Evolutionary conservation across 129 eudicot species (phyloP), one percentile per base, ranked within the genome.

Genomic region (Helichrysum umbraculigerum): DNA sequence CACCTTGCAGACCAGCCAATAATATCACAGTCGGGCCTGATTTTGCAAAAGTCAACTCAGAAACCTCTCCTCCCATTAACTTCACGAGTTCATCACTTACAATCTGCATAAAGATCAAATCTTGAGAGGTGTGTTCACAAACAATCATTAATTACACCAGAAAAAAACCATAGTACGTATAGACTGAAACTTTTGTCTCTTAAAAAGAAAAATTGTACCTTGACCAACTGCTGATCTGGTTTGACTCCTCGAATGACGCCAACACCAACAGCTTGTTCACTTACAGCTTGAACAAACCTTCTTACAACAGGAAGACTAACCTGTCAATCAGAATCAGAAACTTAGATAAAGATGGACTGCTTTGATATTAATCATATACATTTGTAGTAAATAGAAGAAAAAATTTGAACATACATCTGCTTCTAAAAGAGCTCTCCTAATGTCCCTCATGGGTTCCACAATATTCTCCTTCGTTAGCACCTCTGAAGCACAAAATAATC

Each of bases 241-340:
- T 60, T 88, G 76, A 94, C 97, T 66, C 98, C 98, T 66, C 84
- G 86, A 72, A 83, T 86, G 71, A 94, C 78, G 9, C 86, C 96
- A 78, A 88, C 91, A 74, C 98, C 98, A 81, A 91, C 97, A 66
- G 93, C 98, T 83, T 87, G 86, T 67, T 94, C 98, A 33, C 88
- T 91, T 47, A 94, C 98, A 73, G 84, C 82, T 85, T 94, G 93
- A 77, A 94, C 83, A 80, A 94, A 94, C 80, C 98, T 94, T 87
- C 97, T 86, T 78, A 89, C 98, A 79, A 94, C 98, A 50, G 98
- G 98, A 79, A 94, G 97, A 60, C 98, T 94, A 56, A 94, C 98
- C 98, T 94, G 90, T 62, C 74, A 81, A 69, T 61, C 39, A 54
- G 60, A 81, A 30, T 32, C 25, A 54, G 22, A 54, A 69, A 78